Conservation (phyloP, 2,329 filamentous ascomycete genomes). For the Metarhizium rileyi region DNA sequence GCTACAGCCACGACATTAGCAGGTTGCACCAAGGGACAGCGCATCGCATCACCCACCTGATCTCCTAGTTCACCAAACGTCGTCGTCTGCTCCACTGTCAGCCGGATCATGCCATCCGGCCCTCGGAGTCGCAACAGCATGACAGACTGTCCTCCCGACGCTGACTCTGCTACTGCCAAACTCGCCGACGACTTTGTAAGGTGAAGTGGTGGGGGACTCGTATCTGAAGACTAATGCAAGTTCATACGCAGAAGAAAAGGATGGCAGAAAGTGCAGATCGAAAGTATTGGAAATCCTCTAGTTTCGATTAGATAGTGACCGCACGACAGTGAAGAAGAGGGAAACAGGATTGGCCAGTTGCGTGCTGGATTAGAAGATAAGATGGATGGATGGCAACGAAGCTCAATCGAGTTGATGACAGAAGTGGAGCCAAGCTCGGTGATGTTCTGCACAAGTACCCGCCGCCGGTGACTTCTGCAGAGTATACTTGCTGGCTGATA, state of each 20-base stretch:
- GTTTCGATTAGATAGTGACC: too few relatives aligned
- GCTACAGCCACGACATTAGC: constrained; percentile 26
- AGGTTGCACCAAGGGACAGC: background rate
- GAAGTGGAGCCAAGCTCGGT: constrained; percentile 3
- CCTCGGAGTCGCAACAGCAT: constrained; percentile 86
- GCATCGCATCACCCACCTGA: constrained; percentile 28
- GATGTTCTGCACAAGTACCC: background rate
- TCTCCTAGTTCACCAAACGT: constrained; percentile 57
- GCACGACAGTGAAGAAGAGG: background rate
- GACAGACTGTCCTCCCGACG: constrained; percentile 16
- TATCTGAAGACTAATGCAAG: background rate
- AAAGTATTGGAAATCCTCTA: background rate
- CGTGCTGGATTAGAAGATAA: background rate
- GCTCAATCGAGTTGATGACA: constrained; percentile 8
- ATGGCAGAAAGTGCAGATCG: background rate
- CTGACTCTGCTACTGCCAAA: background rate
- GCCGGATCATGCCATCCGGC: constrained; percentile 84
- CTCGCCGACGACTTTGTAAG: background rate
- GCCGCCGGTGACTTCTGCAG: background rate
- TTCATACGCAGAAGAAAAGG: background rate
- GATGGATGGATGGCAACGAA: constrained; percentile 2
- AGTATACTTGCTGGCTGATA: background rate
- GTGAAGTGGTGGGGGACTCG: background rate
- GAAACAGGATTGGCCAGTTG: background rate
- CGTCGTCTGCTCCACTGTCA: constrained; percentile 65